Conservation (phyloP, 1,284 basidiomycete species). For the Cutaneotrichosporon dermatis region DNA sequence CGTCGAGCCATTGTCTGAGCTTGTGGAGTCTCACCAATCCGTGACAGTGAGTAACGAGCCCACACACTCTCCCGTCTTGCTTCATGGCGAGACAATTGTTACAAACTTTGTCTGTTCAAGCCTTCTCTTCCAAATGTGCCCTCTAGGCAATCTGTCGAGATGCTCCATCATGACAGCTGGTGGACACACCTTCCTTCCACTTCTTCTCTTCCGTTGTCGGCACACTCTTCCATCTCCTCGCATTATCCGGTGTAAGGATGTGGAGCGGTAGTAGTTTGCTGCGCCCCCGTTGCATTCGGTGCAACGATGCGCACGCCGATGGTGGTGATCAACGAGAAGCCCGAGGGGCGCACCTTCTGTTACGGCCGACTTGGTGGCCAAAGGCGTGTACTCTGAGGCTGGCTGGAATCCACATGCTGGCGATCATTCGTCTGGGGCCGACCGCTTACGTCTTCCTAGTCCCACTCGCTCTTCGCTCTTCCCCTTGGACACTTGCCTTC, state of each 20-base stretch:
- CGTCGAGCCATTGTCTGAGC: not conserved
- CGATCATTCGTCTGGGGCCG: slow-evolving; percentile 5
- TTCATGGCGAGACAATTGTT: not conserved
- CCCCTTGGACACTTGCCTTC: not conserved
- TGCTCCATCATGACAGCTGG: too few species aligned
- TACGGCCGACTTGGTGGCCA: not conserved
- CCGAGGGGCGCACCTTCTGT: not conserved
- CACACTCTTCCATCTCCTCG: too few species aligned
- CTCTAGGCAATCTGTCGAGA: too few species aligned
- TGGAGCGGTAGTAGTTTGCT: too few species aligned
- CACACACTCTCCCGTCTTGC: not conserved
- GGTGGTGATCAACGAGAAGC: not conserved
- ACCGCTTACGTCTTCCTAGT: slow-evolving; percentile 3
- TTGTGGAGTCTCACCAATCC: not conserved
- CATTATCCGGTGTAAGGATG: too few species aligned
- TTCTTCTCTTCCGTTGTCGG: too few species aligned
- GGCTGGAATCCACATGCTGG: not conserved
- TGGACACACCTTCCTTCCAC: too few species aligned
- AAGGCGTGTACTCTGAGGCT: not conserved
- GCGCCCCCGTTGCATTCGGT: not conserved
- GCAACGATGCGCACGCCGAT: not conserved
- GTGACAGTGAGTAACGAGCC: slow-evolving; percentile 1
- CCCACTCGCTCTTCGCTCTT: not conserved
- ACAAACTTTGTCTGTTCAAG: not conserved
- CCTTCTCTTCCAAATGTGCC: too few species aligned